Conservation (phyloP, 345 rosid genomes). For the Ceriops zippeliana region DNA sequence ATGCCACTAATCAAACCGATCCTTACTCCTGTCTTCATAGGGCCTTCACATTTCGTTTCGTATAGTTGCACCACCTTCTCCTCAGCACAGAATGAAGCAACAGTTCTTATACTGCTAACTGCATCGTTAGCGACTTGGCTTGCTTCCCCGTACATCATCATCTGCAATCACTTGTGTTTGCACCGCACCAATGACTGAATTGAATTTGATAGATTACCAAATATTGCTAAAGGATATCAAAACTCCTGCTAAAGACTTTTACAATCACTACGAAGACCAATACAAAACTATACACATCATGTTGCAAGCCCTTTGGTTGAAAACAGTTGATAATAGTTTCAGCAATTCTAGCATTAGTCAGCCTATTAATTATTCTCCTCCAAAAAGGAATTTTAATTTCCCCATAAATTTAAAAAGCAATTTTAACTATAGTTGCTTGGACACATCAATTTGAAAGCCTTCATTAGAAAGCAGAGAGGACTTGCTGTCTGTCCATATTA, state of each 20-base stretch:
- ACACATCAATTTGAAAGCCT: not conserved
- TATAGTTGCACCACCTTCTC: slow-evolving; percentile 31
- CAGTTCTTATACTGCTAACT: slow-evolving; percentile 32
- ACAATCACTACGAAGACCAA: no score
- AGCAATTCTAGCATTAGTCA: no score
- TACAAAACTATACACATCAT: no score
- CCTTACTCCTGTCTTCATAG: slow-evolving; percentile 30
- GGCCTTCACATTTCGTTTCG: slow-evolving; percentile 33
- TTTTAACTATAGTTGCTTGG: not conserved
- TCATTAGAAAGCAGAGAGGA: not conserved
- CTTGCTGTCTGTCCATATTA: not conserved
- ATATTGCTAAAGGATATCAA: no score
- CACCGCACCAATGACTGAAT: not conserved
- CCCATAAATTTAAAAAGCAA: not conserved
- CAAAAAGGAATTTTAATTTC: not conserved
- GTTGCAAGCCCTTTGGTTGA: no score
- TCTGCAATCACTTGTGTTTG: not conserved
- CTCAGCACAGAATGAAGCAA: slow-evolving; percentile 34
- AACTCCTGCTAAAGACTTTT: no score
- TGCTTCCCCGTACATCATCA: slow-evolving; percentile 17
- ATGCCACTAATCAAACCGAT: slow-evolving; percentile 30
- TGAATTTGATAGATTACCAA: no score
- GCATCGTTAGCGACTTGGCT: slow-evolving; percentile 30
- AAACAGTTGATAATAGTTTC: no score
- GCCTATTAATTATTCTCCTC: no score